Percentiles rank a stretch among this genome's conserved stretches.
Conservation (phyloP, 2,329 filamentous ascomycete species). For the Xylaria sp. region DNA sequence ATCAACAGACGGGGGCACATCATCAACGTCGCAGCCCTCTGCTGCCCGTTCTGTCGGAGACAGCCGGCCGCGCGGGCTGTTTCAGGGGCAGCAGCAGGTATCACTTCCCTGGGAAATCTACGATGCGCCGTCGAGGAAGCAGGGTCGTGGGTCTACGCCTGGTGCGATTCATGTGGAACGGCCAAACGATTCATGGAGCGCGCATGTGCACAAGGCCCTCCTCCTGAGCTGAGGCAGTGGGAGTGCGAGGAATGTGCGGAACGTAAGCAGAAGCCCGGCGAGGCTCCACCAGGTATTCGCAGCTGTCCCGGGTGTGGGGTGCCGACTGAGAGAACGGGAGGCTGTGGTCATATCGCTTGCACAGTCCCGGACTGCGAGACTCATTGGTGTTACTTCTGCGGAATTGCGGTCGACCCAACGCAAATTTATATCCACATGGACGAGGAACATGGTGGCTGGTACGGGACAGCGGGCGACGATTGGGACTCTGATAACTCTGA, state of each 20-base stretch:
- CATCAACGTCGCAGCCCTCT: slow-evolving; percentile 60
- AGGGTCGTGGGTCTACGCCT: slow-evolving; percentile 35
- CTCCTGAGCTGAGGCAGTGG: slow-evolving; percentile 54
- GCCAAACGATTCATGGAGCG: slow-evolving; percentile 57
- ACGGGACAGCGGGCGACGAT: slow-evolving; percentile 37
- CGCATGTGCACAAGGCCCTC: slow-evolving; percentile 56
- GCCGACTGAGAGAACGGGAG: slow-evolving; percentile 52
- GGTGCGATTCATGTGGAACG: slow-evolving; percentile 50
- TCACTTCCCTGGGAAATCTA: slow-evolving; percentile 54
- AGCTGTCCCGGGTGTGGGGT: slow-evolving; percentile 50
- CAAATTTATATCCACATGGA: slow-evolving; percentile 55
- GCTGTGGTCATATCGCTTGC: slow-evolving; percentile 56
- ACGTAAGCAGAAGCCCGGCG: slow-evolving; percentile 29
- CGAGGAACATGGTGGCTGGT: slow-evolving; percentile 49
- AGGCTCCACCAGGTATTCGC: not conserved
- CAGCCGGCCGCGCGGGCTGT: slow-evolving; percentile 51
- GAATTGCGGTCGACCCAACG: slow-evolving; percentile 41
- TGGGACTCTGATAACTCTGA: not conserved
- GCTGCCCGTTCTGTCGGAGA: slow-evolving; percentile 63
- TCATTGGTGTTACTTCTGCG: slow-evolving; percentile 58
- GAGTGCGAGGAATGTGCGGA: slow-evolving; percentile 55
- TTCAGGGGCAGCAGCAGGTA: slow-evolving; percentile 20
- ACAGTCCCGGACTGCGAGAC: slow-evolving; percentile 44
- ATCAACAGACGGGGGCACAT: slow-evolving; percentile 56
- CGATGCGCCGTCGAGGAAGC: slow-evolving; percentile 53